These are phyloP conservation scores for Solanum appendiculatum DNA, from an alignment of 257 asterid species.

Conservation along the genomic window DNA sequence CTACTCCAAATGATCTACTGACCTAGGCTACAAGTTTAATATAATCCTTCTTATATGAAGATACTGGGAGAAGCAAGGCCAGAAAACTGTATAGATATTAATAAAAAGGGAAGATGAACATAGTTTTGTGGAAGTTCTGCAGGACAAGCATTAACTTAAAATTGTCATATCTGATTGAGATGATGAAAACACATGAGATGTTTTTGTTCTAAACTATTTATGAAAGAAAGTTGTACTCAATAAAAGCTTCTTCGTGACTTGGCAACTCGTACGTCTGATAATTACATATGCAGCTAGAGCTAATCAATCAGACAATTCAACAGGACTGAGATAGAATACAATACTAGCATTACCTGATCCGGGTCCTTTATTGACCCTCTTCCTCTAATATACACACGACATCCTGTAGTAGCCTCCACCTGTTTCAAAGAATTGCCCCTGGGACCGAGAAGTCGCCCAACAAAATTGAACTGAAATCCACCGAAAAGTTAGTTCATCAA, in stretches of 20 bases:
- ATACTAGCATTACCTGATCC: slow-evolving; percentile 52
- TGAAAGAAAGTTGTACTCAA: neutral
- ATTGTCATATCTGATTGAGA: neutral
- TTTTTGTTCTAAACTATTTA: neutral
- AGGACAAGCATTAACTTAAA: neutral
- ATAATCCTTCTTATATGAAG: neutral
- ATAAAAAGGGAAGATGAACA: neutral
- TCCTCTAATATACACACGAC: slow-evolving; percentile 97
- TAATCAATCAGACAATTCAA: neutral
- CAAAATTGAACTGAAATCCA: slow-evolving; percentile 77
- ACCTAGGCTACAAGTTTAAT: neutral
- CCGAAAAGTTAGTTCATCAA: neutral
- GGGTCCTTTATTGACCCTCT: slow-evolving; percentile 97
- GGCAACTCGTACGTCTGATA: neutral
- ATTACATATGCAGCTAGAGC: neutral
- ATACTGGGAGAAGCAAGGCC: neutral
- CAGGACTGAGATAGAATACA: neutral
- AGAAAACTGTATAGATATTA: neutral
- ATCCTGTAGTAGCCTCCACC: slow-evolving; percentile 94
- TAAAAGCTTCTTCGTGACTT: neutral
- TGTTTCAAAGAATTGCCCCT: slow-evolving; percentile 94
- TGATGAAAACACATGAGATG: neutral
- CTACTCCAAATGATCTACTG: neutral
- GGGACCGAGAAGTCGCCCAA: slow-evolving; percentile 96
- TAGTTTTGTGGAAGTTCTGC: neutral